Evolutionary conservation across 495 filamentous ascomycete species (phyloP).

Genomic region (Acidomyces sp.): DNA sequence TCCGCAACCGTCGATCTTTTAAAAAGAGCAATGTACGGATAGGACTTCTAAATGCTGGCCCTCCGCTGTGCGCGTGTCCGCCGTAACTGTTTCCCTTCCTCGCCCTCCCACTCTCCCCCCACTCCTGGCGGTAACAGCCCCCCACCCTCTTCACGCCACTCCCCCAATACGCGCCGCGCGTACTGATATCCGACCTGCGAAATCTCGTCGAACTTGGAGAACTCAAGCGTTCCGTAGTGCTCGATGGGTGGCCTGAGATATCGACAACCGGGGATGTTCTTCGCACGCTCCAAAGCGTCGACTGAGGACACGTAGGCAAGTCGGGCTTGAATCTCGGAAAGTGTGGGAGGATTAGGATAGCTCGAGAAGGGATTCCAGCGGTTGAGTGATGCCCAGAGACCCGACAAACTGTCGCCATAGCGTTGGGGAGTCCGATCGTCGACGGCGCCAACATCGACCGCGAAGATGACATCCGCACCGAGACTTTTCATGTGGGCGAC

Average conservation of each 20-base stretch:
- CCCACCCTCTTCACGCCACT: conserved; percentile 63
- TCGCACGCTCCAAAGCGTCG: conserved; percentile 86
- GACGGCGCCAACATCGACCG: conserved; percentile 81
- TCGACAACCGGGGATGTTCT: conserved; percentile 69
- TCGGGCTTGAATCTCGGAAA: conserved; percentile 89
- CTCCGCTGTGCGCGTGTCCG: conserved; percentile 88
- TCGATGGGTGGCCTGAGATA: conserved; percentile 97
- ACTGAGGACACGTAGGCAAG: conserved; percentile 89
- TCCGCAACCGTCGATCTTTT: too few relatives aligned
- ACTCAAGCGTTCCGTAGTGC: conserved; percentile 84
- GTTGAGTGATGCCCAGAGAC: conserved; percentile 84
- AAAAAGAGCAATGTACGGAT: background rate
- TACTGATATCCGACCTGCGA: conserved; percentile 77
- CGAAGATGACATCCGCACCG: conserved; percentile 87
- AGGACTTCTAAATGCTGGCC: conserved; percentile 58
- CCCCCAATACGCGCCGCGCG: conserved; percentile 63
- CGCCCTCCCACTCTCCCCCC: conserved; percentile 52
- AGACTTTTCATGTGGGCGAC: conserved; percentile 94
- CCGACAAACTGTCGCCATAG: conserved; percentile 90
- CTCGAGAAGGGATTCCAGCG: conserved; percentile 91
- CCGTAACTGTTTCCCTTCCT: conserved; percentile 76
- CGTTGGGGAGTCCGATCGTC: conserved; percentile 82
- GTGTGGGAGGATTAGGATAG: conserved; percentile 78
- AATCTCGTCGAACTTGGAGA: conserved; percentile 95
- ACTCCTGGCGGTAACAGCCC: conserved; percentile 62